Evolutionary conservation across 192 early-diverging fungal species (phyloP).

Genomic region (Spizellomyces sp.): DNA sequence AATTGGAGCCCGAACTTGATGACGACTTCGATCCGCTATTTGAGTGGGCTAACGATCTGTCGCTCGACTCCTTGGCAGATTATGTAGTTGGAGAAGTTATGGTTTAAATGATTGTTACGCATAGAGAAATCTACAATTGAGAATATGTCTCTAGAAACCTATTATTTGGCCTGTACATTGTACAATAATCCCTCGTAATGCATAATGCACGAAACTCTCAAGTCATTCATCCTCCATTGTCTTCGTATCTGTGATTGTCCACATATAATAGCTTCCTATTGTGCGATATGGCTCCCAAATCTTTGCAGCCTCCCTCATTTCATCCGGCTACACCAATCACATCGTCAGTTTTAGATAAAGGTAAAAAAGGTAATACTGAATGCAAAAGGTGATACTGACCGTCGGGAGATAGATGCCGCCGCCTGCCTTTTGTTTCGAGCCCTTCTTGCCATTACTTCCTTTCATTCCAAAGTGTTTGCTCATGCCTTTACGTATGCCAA

Average conservation of each 20-base stretch:
- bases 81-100: constrained; percentile 30
- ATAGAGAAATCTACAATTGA: no score
- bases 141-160: not conserved
- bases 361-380: not conserved
- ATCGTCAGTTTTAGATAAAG: not conserved
- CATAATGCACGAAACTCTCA: not conserved
- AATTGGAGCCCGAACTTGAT: constrained; percentile 21
- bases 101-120: not conserved
- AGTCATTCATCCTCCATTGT: constrained; percentile 22
- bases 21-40: constrained; percentile 50
- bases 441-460: constrained; percentile 43
- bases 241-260: constrained; percentile 38
- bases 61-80: constrained; percentile 37
- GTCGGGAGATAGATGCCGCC: constrained; percentile 28
- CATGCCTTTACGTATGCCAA: constrained; percentile 68
- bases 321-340: constrained; percentile 25
- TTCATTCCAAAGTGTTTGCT: constrained; percentile 61
- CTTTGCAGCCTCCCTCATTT: constrained; percentile 58
- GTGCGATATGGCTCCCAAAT: constrained; percentile 69
- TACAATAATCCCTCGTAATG: not conserved
- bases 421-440: constrained; percentile 29
- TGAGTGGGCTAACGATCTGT: constrained; percentile 49
- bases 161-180: not conserved
- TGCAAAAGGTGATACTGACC: constrained; percentile 11
- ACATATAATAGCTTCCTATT: constrained; percentile 70